A percentile compares a stretch with the other conserved stretches of the same genome.
phyloP scores from a whole-genome alignment of 805 yeast species.

The Cyberlindnera petersonii region DNA sequence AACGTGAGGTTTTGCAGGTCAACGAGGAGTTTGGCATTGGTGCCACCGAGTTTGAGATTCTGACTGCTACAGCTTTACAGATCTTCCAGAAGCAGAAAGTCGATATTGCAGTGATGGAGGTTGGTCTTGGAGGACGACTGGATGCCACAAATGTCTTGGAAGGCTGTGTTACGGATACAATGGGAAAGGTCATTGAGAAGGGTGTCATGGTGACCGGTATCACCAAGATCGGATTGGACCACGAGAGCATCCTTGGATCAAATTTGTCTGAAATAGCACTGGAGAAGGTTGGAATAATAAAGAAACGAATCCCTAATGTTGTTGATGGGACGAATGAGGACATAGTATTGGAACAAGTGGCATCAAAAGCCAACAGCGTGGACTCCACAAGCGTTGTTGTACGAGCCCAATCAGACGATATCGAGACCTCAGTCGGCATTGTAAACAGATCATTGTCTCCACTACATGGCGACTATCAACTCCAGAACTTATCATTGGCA shows the following conservation, averaged over 20 bases:
- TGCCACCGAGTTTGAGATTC: constrained; percentile 84
- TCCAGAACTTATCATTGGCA: constrained; percentile 65
- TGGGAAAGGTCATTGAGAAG: constrained; percentile 12
- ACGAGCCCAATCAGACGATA: constrained; percentile 15
- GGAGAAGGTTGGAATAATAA: constrained; percentile 87
- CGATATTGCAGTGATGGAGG: constrained; percentile 82
- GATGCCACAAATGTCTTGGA: constrained; percentile 84
- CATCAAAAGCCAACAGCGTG: constrained; percentile 31
- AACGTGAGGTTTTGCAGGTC: constrained; percentile 37
- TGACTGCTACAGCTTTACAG: constrained; percentile 82
- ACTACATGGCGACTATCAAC: constrained; percentile 70
- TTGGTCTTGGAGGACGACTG: constrained; percentile 85
- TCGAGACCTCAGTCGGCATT: constrained; percentile 31
- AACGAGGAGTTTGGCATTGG: constrained; percentile 43
- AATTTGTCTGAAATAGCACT: constrained; percentile 61
- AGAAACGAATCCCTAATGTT: constrained; percentile 50
- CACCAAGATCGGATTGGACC: constrained; percentile 85
- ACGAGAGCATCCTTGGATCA: constrained; percentile 69
- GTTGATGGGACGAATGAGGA: constrained; percentile 64
- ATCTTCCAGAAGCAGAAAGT: constrained; percentile 59
- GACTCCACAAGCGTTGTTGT: constrained; percentile 29
- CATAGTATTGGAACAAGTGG: constrained; percentile 47
- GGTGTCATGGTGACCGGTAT: constrained; percentile 66
- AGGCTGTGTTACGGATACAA: constrained; percentile 19
- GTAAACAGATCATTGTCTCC: constrained; percentile 42